These are phyloP conservation scores for Aspergillus glaucus DNA, from an alignment of 2,329 filamentous ascomycete genomes.

Conservation along the genomic window DNA sequence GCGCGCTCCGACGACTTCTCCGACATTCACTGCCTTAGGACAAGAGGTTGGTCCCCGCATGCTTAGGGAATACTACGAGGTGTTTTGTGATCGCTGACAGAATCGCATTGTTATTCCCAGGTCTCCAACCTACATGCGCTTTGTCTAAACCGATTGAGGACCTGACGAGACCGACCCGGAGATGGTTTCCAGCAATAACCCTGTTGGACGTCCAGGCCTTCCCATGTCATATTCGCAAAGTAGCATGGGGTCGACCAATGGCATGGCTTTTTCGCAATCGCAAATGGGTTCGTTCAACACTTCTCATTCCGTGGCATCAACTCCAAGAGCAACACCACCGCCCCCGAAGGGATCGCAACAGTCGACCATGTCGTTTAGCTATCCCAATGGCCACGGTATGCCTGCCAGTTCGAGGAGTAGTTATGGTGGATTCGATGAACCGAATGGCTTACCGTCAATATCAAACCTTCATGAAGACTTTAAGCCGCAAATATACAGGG, in stretches of 20 bases:
- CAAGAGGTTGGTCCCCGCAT: conserved; percentile 19
- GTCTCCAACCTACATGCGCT: neutral
- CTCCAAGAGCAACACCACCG: conserved; percentile 41
- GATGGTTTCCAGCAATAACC: conserved; percentile 28
- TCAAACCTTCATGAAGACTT: conserved; percentile 34
- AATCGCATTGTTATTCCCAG: neutral
- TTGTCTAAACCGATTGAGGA: neutral
- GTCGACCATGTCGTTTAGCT: conserved; percentile 34
- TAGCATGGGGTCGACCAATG: conserved; percentile 33
- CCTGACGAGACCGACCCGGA: conserved; percentile 2
- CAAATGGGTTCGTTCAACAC: conserved; percentile 38
- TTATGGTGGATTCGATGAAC: conserved; percentile 36
- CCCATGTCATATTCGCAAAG: conserved; percentile 37
- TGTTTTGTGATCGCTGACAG: neutral
- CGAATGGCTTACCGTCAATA: conserved; percentile 35
- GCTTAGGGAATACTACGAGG: neutral
- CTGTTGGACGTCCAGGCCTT: conserved; percentile 20
- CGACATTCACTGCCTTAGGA: conserved; percentile 16
- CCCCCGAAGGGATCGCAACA: conserved; percentile 36
- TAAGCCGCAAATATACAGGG: conserved; percentile 44
- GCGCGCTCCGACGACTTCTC: conserved; percentile 21
- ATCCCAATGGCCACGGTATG: conserved; percentile 35
- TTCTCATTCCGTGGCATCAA: conserved; percentile 40
- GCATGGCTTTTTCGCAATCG: conserved; percentile 33
- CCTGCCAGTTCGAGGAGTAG: conserved; percentile 26